Percentiles rank a stretch among this genome's conserved stretches.
Evolutionary conservation across 2,329 filamentous ascomycete genomes (phyloP).

Genomic region (Leptosphaerulina australis): DNA sequence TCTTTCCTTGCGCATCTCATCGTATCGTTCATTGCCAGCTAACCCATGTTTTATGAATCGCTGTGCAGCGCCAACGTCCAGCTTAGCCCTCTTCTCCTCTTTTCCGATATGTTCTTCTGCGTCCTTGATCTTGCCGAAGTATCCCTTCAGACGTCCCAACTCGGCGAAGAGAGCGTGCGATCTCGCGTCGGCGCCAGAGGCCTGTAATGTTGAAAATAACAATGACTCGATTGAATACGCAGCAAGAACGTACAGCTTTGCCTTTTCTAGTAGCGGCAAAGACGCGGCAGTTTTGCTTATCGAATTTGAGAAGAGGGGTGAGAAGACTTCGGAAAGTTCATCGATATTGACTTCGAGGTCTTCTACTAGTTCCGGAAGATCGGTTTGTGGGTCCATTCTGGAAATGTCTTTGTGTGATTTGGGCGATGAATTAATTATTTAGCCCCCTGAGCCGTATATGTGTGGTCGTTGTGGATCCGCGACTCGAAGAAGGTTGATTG

Average conservation of each 20-base stretch:
- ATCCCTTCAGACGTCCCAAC: constrained; percentile 83
- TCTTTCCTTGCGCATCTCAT: constrained; percentile 48
- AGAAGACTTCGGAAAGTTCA: constrained; percentile 73
- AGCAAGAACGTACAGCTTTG: constrained; percentile 87
- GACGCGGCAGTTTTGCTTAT: constrained; percentile 74
- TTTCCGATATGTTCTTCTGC: constrained; percentile 60
- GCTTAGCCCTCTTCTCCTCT: constrained; percentile 62
- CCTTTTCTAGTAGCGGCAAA: constrained; percentile 90
- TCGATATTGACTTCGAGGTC: constrained; percentile 80
- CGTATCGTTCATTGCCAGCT: constrained; percentile 57
- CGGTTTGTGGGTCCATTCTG: constrained; percentile 60
- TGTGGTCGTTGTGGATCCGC: no score
- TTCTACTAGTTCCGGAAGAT: constrained; percentile 71
- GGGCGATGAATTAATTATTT: no score
- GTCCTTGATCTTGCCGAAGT: constrained; percentile 88
- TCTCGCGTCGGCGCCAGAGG: constrained; percentile 80
- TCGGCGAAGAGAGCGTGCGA: constrained; percentile 85
- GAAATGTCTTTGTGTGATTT: no score
- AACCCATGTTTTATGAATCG: constrained; percentile 84
- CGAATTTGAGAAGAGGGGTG: constrained; percentile 71
- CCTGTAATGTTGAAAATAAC: constrained; percentile 79
- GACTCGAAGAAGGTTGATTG: no score
- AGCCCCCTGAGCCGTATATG: no score
- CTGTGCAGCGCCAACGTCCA: constrained; percentile 77
- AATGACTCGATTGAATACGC: constrained; percentile 91